Evolutionary conservation across 1,284 basidiomycete species (phyloP).

Genomic region (Wallemia ichthyophaga): DNA sequence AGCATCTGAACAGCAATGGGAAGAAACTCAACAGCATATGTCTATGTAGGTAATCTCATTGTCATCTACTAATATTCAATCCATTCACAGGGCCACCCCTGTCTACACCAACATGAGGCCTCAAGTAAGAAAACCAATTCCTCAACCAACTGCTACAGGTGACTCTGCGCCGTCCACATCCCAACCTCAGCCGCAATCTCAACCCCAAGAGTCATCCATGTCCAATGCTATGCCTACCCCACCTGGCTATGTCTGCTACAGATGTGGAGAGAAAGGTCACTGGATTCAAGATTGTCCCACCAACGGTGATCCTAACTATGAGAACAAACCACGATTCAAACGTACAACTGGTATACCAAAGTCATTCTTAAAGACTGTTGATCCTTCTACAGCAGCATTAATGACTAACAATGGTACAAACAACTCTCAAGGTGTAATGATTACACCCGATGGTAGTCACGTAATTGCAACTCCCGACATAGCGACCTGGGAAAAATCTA

Average conservation of each 20-base stretch:
- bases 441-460: conserved; percentile 83
- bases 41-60: conserved; percentile 40
- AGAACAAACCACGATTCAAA: conserved; percentile 82
- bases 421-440: conserved; percentile 61
- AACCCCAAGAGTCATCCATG: conserved; percentile 17
- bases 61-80: conserved; percentile 1
- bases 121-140: conserved; percentile 7
- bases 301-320: conserved; percentile 78
- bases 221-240: conserved; percentile 24
- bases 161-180: conserved; percentile 14
- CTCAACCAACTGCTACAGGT: conserved; percentile 11
- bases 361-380: conserved; percentile 86
- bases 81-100: conserved; percentile 29
- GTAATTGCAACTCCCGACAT: conserved; percentile 83
- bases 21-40: conserved; percentile 91
- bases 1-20: conserved; percentile 66
- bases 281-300: conserved; percentile 99
- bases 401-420: conserved; percentile 20
- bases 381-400: conserved; percentile 32
- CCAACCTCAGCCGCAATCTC: conserved; percentile 11
- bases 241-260: conserved; percentile 91
- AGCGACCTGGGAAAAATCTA: conserved; percentile 52
- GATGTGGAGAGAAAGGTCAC: conserved; percentile 97
- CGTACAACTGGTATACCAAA: conserved; percentile 92
- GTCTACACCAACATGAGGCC: conserved; percentile 32